Evolutionary conservation across 1,284 basidiomycete species (phyloP).

Genomic region (Ustilago hordei): DNA sequence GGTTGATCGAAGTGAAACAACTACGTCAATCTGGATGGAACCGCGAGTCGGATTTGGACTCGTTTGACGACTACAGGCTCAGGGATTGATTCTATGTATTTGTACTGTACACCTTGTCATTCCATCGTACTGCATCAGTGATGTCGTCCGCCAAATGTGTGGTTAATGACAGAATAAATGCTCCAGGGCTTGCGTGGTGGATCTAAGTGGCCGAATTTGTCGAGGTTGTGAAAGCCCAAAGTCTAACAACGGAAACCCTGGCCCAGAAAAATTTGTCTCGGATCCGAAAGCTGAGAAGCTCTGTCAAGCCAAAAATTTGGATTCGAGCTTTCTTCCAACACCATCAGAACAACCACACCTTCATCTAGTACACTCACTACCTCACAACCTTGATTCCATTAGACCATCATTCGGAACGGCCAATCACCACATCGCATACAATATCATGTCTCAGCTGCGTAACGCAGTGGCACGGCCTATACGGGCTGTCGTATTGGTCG

Average conservation of each 20-base stretch:
- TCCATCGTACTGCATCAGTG: neutral
- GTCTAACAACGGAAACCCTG: neutral
- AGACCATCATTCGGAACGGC: no score
- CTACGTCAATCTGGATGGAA: slow-evolving; percentile 34
- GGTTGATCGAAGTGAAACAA: slow-evolving; percentile 32
- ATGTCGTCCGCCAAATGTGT: neutral
- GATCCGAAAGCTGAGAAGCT: slow-evolving; percentile 3
- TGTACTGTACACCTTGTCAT: neutral
- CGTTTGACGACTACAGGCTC: neutral
- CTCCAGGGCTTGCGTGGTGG: neutral
- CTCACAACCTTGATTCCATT: no score
- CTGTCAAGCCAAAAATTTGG: neutral
- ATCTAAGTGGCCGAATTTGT: no score
- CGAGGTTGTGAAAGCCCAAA: neutral
- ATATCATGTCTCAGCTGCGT: slow-evolving; percentile 23
- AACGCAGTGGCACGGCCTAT: slow-evolving; percentile 23
- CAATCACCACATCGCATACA: neutral
- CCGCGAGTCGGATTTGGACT: slow-evolving; percentile 10
- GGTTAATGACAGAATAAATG: neutral
- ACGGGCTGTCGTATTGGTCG: slow-evolving; percentile 14
- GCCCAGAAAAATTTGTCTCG: neutral
- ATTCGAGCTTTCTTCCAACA: slow-evolving; percentile 3
- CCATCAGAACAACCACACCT: neutral
- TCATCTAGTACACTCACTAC: neutral
- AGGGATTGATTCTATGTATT: slow-evolving; percentile 15